A percentile compares a stretch with the other conserved stretches of the same genome.
These are phyloP conservation scores for Mrakia frigida DNA, from an alignment of 768 basidiomycete genomes.

Conservation along the genomic window DNA sequence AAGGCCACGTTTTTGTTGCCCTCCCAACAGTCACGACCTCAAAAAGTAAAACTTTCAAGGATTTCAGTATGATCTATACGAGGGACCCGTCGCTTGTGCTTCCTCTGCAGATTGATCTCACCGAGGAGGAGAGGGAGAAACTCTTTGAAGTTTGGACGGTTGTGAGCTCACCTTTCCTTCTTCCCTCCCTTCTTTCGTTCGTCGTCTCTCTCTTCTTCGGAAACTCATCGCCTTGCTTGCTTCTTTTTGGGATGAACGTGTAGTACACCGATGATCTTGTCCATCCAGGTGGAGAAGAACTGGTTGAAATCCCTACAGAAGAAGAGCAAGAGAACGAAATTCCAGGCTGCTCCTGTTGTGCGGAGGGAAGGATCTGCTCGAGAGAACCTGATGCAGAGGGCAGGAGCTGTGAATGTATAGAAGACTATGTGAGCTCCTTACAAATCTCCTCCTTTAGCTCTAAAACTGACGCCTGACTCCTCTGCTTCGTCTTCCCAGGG, in stretches of 20 bases:
- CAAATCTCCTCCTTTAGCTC: too few relatives aligned
- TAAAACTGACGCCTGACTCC: not conserved
- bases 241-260: too few relatives aligned
- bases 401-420: slow-evolving; percentile 13
- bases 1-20: not conserved
- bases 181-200: too few relatives aligned
- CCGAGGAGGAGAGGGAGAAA: not conserved
- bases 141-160: not conserved
- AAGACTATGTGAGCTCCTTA: slow-evolving; percentile 6
- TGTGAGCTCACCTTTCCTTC: slow-evolving; percentile 6
- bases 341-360: slow-evolving; percentile 9
- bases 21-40: not conserved
- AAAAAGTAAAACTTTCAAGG: not conserved
- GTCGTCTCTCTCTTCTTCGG: not conserved
- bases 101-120: not conserved
- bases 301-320: not conserved
- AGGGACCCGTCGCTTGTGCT: not conserved
- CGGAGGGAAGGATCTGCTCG: not conserved
- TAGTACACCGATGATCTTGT: slow-evolving; percentile 15
- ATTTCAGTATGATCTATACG: not conserved
- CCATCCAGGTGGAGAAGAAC: not conserved
- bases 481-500: not conserved
- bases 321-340: not conserved
- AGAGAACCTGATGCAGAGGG: not conserved
- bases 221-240: not conserved